Evolutionary conservation across 2,329 filamentous ascomycete species (phyloP).

Genomic region (Nemania diffusa): DNA sequence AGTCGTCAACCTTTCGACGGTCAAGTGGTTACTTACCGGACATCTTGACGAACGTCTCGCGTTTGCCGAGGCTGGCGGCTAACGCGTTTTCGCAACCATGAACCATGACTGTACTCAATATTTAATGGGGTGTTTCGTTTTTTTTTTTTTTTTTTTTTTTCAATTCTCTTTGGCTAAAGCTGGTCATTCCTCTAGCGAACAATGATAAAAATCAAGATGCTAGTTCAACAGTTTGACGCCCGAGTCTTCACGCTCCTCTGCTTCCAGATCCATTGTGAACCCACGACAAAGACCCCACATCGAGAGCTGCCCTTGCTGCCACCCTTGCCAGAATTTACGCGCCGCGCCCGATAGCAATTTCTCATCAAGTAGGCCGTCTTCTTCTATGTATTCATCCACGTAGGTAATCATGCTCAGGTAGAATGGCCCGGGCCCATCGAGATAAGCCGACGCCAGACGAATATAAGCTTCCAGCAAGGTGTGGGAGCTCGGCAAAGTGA

Average conservation of each 20-base stretch:
- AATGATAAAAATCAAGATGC: too few species aligned
- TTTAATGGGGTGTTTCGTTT: too few species aligned
- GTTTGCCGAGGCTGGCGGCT: too few species aligned
- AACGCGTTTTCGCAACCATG: too few species aligned
- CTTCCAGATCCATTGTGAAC: not conserved
- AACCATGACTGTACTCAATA: too few species aligned
- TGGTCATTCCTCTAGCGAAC: too few species aligned
- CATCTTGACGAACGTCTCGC: too few species aligned
- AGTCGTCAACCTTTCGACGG: too few species aligned
- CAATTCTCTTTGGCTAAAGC: too few species aligned
- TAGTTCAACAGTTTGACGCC: too few species aligned
- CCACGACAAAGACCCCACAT: not conserved
- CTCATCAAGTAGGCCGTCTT: not conserved
- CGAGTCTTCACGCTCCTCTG: not conserved
- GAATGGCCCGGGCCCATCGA: not conserved
- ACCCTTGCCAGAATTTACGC: not conserved
- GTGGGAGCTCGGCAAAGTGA: constrained; percentile 8
- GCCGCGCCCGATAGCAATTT: not conserved
- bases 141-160: too few species aligned
- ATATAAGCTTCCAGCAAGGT: constrained; percentile 10
- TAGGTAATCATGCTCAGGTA: constrained; percentile 1
- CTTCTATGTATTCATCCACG: not conserved
- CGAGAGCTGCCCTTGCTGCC: not conserved
- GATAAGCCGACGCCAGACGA: not conserved
- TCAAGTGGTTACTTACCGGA: too few species aligned